Evolutionary conservation across 805 yeast species (phyloP).

Genomic region (Starmerella davenportii): DNA sequence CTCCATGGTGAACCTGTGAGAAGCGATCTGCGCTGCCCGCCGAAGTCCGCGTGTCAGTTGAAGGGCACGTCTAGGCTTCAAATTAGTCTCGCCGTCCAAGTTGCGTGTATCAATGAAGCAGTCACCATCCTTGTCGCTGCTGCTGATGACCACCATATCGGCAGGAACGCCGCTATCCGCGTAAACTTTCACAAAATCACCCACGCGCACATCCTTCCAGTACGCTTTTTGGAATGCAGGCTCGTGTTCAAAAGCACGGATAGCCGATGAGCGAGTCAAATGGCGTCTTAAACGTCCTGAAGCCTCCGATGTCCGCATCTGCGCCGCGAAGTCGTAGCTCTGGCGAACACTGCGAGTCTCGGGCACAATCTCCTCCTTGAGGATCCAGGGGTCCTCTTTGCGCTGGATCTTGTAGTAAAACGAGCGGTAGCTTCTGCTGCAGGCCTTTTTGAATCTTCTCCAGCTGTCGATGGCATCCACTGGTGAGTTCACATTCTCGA

Average conservation of each 20-base stretch:
- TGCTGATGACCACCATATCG: slow-evolving; percentile 46
- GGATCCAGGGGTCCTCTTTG: slow-evolving; percentile 15
- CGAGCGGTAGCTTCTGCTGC: slow-evolving; percentile 9
- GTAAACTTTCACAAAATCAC: slow-evolving; percentile 49
- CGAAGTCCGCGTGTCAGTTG: slow-evolving; percentile 36
- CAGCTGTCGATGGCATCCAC: slow-evolving; percentile 39
- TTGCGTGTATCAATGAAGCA: slow-evolving; percentile 55
- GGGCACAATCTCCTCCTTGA: slow-evolving; percentile 17
- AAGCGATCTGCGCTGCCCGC: slow-evolving; percentile 41
- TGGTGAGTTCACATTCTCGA: slow-evolving; percentile 40
- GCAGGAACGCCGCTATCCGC: slow-evolving; percentile 67
- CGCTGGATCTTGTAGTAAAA: slow-evolving; percentile 9
- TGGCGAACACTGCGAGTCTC: slow-evolving; percentile 3
- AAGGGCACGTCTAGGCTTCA: slow-evolving; percentile 41
- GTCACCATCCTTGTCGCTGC: slow-evolving; percentile 53
- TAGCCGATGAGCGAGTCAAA: neutral
- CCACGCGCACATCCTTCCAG: slow-evolving; percentile 64
- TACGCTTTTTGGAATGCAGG: slow-evolving; percentile 29
- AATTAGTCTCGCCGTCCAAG: slow-evolving; percentile 60
- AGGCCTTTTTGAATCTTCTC: slow-evolving; percentile 51
- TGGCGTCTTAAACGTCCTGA: neutral
- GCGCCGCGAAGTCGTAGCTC: neutral
- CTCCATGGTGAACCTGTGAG: slow-evolving; percentile 41
- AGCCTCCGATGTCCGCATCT: neutral
- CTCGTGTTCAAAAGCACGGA: neutral